Percentiles rank a stretch among this genome's conserved stretches.
Evolutionary conservation across 140 eudicot species (phyloP).

Genomic region (Stevia rebaudiana): DNA sequence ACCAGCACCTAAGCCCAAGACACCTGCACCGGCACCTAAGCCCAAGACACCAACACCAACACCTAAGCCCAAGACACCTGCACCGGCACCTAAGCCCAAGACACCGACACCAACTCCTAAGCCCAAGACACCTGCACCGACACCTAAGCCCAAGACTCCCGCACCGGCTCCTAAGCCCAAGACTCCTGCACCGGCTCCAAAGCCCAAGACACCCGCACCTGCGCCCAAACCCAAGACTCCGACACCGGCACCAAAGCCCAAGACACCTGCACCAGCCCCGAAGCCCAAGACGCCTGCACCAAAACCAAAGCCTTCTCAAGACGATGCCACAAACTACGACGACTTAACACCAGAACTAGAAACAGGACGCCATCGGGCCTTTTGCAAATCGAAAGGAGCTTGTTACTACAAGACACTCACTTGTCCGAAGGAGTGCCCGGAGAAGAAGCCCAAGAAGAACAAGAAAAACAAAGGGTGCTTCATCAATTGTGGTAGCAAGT

Average conservation of each 20-base stretch:
- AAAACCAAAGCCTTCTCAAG: constrained; percentile 18
- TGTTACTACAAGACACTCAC: constrained; percentile 39
- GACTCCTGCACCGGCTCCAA: background rate
- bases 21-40: background rate
- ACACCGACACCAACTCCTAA: background rate
- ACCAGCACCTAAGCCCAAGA: background rate
- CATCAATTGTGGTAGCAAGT: constrained; percentile 51
- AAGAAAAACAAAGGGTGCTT: constrained; percentile 58
- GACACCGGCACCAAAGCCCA: constrained; percentile 1
- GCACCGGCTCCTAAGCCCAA: background rate
- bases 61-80: background rate
- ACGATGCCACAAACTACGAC: constrained; percentile 30
- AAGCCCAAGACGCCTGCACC: constrained; percentile 14
- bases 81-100: background rate
- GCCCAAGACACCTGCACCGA: background rate
- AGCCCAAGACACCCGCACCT: constrained; percentile 12
- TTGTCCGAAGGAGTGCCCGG: constrained; percentile 56
- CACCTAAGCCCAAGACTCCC: constrained; percentile 9
- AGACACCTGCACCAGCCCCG: background rate
- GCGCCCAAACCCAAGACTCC: constrained; percentile 5
- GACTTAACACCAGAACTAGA: constrained; percentile 25
- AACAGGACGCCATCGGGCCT: constrained; percentile 37
- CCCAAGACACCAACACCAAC: constrained; percentile 3
- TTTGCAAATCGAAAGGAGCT: constrained; percentile 31
- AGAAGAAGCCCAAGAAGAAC: constrained; percentile 65